Percentiles rank a stretch among this genome's conserved stretches.
Evolutionary conservation across 2,329 filamentous ascomycete genomes (phyloP).

Genomic region (Fusarium sp.): DNA sequence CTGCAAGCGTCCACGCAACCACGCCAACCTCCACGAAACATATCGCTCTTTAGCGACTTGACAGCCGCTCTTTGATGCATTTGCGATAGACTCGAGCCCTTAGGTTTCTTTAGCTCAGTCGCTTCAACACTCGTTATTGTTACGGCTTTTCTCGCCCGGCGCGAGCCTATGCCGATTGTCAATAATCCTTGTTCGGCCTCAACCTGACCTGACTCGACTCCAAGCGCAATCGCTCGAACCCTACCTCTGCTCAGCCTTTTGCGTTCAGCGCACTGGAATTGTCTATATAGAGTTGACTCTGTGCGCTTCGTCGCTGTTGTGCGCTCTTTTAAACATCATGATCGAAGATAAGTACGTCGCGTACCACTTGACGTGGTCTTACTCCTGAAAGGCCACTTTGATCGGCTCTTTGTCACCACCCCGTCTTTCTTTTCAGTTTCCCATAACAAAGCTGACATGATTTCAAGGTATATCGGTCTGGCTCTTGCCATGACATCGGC

Average conservation of each 20-base stretch:
- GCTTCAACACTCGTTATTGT: constrained; percentile 32
- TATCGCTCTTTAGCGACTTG: background rate
- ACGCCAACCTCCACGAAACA: constrained; percentile 9
- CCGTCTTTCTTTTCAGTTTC: background rate
- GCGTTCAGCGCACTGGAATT: constrained; percentile 26
- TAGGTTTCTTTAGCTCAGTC: background rate
- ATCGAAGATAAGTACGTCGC: constrained; percentile 55
- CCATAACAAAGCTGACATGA: constrained; percentile 30
- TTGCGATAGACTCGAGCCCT: constrained; percentile 30
- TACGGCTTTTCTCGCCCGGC: constrained; percentile 40
- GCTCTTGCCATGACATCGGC: constrained; percentile 80
- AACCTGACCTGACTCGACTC: background rate
- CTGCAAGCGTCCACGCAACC: constrained; percentile 16
- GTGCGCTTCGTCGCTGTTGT: constrained; percentile 36
- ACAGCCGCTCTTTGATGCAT: constrained; percentile 38
- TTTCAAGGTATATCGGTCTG: constrained; percentile 77
- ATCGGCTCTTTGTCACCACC: constrained; percentile 10
- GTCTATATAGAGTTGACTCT: background rate
- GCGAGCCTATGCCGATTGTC: constrained; percentile 40
- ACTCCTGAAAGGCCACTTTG: constrained; percentile 13
- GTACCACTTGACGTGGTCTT: constrained; percentile 8
- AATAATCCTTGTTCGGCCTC: constrained; percentile 17
- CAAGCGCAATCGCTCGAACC: constrained; percentile 22
- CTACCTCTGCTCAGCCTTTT: constrained; percentile 1
- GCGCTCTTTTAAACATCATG: constrained; percentile 46